A percentile compares a stretch with the other conserved stretches of the same genome.
phyloP scores from a whole-genome alignment of 495 filamentous ascomycete genomes.

The Penicillium samsonianum region DNA sequence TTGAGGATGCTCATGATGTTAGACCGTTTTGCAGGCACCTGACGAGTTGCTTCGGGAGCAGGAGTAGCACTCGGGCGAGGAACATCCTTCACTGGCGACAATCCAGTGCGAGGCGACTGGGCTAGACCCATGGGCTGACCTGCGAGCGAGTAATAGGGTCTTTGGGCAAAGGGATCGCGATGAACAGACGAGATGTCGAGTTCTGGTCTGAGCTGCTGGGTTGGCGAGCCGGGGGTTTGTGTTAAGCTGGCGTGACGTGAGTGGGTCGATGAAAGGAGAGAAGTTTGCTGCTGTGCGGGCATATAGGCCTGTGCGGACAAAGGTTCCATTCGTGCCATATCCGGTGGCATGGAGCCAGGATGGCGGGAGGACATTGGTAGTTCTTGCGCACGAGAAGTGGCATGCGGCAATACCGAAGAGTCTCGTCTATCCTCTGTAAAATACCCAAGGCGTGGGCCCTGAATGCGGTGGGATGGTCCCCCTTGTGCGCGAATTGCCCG shows the following conservation, averaged over 20 bases:
- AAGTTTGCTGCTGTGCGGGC: slow-evolving; percentile 30
- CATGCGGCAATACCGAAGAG: slow-evolving; percentile 34
- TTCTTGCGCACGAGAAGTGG: slow-evolving; percentile 34
- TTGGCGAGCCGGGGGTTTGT: slow-evolving; percentile 43
- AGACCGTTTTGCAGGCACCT: slow-evolving; percentile 57
- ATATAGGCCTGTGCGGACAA: slow-evolving; percentile 39
- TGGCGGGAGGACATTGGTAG: slow-evolving; percentile 36
- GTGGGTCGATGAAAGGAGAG: slow-evolving; percentile 36
- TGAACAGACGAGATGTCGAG: slow-evolving; percentile 41
- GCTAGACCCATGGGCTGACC: slow-evolving; percentile 29
- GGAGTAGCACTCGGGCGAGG: slow-evolving; percentile 41
- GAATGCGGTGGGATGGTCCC: slow-evolving; percentile 30
- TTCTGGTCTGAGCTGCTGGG: slow-evolving; percentile 36
- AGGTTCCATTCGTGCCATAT: slow-evolving; percentile 43
- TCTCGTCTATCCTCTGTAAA: slow-evolving; percentile 50
- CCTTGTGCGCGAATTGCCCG: slow-evolving; percentile 35
- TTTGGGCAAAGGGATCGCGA: slow-evolving; percentile 41
- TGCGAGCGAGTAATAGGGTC: slow-evolving; percentile 33
- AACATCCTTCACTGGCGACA: slow-evolving; percentile 47
- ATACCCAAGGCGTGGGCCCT: slow-evolving; percentile 46
- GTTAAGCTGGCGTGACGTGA: slow-evolving; percentile 45
- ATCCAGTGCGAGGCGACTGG: slow-evolving; percentile 35
- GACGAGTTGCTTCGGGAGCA: slow-evolving; percentile 39
- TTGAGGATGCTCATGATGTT: slow-evolving; percentile 62
- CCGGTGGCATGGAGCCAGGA: slow-evolving; percentile 27